Evolutionary conservation across 2,329 filamentous ascomycete species (phyloP).

Genomic region (Fusarium incarnatum): DNA sequence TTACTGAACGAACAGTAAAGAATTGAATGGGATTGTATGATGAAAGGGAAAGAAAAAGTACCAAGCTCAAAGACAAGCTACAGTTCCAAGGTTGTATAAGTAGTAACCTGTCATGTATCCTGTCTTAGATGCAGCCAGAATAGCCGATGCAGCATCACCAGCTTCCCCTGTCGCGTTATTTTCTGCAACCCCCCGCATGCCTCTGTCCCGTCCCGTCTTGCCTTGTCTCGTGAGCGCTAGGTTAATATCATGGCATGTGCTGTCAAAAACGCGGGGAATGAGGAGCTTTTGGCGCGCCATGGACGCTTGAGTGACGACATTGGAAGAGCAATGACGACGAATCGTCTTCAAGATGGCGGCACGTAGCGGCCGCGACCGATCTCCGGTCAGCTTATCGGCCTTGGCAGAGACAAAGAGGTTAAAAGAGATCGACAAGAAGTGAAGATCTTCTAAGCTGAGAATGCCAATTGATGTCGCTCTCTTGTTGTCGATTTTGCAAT

Average conservation of each 20-base stretch:
- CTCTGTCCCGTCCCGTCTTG: not conserved
- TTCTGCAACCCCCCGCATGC: constrained; percentile 4
- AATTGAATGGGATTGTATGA: not conserved
- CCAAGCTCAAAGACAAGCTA: not conserved
- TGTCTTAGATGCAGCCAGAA: constrained; percentile 13
- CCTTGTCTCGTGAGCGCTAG: constrained; percentile 27
- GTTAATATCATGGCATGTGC: constrained; percentile 15
- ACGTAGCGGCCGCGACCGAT: not conserved
- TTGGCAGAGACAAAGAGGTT: constrained; percentile 20
- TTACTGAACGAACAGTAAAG: not conserved
- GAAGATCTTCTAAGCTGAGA: constrained; percentile 27
- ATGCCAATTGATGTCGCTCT: constrained; percentile 1
- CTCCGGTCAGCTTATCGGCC: constrained; percentile 29
- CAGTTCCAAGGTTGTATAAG: constrained; percentile 21
- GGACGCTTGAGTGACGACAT: constrained; percentile 38
- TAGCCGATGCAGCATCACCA: not conserved
- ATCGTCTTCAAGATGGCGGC: constrained; percentile 11
- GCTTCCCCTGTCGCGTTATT: constrained; percentile 6
- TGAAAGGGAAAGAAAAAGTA: not conserved
- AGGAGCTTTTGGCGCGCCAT: constrained; percentile 18
- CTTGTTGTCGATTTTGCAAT: not conserved
- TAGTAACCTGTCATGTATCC: constrained; percentile 3
- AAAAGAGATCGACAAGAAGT: not conserved
- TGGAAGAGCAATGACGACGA: constrained; percentile 15
- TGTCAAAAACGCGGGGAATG: constrained; percentile 37